Conservation (phyloP, 805 yeast genomes). For the Sungouiozyma intestinalis region DNA sequence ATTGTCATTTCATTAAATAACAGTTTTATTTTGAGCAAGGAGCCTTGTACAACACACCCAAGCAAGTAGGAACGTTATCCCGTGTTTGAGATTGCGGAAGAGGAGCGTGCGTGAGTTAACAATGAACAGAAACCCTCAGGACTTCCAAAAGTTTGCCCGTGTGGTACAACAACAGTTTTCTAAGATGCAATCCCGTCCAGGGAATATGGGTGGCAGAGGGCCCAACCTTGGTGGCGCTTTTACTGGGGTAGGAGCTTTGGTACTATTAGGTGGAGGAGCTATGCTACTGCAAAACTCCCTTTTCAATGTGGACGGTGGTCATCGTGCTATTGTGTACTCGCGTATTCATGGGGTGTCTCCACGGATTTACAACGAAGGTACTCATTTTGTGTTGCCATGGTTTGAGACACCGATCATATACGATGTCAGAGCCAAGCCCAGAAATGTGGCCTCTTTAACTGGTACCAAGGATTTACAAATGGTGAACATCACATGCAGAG, state of each 20-base stretch:
- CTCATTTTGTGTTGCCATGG: slow-evolving; percentile 92
- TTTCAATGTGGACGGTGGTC: slow-evolving; percentile 96
- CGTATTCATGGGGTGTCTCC: slow-evolving; percentile 79
- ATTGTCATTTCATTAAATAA: no score
- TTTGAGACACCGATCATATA: slow-evolving; percentile 84
- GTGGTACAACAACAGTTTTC: slow-evolving; percentile 40
- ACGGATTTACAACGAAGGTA: slow-evolving; percentile 81
- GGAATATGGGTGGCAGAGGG: slow-evolving; percentile 13
- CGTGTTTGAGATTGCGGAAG: background rate
- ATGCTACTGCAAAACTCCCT: slow-evolving; percentile 44
- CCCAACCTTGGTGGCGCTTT: slow-evolving; percentile 32
- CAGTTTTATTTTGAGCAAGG: background rate
- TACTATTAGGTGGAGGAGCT: slow-evolving; percentile 50
- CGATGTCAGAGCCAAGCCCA: slow-evolving; percentile 95
- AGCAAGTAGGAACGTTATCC: background rate
- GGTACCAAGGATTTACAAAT: slow-evolving; percentile 98
- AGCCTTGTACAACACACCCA: background rate
- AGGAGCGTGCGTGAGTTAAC: background rate
- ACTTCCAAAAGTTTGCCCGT: slow-evolving; percentile 43
- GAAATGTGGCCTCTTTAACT: slow-evolving; percentile 89
- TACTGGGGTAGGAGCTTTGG: slow-evolving; percentile 53
- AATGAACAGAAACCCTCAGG: slow-evolving; percentile 28
- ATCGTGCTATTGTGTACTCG: slow-evolving; percentile 89
- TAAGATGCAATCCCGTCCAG: slow-evolving; percentile 29
- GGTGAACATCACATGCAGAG: slow-evolving; percentile 99